Evolutionary conservation across 164 flowering plant species (phyloP), one percentile per base, ranked within the genome.

Genomic region (Chimonanthus praecox): DNA sequence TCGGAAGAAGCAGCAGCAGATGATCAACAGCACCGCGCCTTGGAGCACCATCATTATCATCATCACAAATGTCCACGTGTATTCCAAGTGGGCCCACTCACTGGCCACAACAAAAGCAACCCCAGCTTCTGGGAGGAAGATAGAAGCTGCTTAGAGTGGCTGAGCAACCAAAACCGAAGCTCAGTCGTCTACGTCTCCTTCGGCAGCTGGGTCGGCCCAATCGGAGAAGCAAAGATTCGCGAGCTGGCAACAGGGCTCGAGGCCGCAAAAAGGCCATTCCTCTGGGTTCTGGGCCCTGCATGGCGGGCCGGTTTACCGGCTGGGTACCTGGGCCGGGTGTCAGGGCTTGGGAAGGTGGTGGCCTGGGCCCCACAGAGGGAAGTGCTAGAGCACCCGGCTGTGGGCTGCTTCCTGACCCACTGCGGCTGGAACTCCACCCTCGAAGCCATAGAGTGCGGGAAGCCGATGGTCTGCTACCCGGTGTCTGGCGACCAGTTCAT

Each of bases 401-500:
- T 94, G 3, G 90, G 92, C 21, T 87, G 87, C 71, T 92, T 80
- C 71, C 80, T 90, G 0, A 86, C 92, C 0, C 98, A 94, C 50
- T 94, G 98, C 71, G 97, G 97, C 5, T 94, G 98, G 98, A 94
- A 94, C 64, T 94, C 98, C 0, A 91, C 89, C 0, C 71, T 87
- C 80, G 98, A 94, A 71, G 95, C 90, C 1, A 84, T 94, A 21
- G 82, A 85, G 13, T 80, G 86, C 51, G 80, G 67, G 76, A 85
- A 84, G 72, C 71, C 72, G 0, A 74, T 92, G 0, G 67, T 92
- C 72, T 94, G 98, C 69, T 89, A 79, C 70, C 98, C 97, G 0
- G 81, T 90, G 0, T 90, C 94, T 0, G 94, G 95, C 2, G 98
- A 94, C 71, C 97, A 94, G 78, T 88, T 85, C 60, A 54, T 90